phyloP scores from a whole-genome alignment of 2,329 filamentous ascomycete genomes.

The Colletotrichum camelliae region DNA sequence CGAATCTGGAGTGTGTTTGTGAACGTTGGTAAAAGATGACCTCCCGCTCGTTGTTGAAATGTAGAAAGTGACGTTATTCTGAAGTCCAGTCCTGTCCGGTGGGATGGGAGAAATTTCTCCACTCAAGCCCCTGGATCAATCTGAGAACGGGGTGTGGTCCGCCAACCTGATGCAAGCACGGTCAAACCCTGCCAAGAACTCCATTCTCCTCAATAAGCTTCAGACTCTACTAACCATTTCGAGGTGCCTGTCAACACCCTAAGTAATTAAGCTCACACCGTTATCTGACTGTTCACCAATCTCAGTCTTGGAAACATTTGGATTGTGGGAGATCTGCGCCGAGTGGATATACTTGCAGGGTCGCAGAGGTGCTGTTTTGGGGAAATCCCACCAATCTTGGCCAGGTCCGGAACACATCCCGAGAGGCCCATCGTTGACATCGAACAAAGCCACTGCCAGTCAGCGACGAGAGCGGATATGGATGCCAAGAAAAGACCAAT shows the following conservation, averaged over 20 bases:
- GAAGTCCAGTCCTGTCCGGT: background rate
- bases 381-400: background rate
- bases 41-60: background rate
- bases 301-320: background rate
- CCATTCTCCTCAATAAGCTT: constrained; percentile 11
- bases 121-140: background rate
- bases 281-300: background rate
- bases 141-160: background rate
- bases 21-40: accelerated
- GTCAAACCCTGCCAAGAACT: background rate
- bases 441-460: background rate
- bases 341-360: background rate
- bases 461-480: background rate
- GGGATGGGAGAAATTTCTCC: background rate
- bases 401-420: background rate
- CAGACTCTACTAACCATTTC: background rate
- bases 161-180: background rate
- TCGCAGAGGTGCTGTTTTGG: background rate
- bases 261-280: constrained; percentile 16
- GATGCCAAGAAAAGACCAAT: constrained; percentile 1
- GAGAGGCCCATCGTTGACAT: background rate
- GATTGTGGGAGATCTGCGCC: background rate
- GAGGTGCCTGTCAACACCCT: background rate
- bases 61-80: background rate
- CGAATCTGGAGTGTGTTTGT: background rate